phyloP scores from a whole-genome alignment of 139 green algal species.

The Ettlia oleoabundans region DNA sequence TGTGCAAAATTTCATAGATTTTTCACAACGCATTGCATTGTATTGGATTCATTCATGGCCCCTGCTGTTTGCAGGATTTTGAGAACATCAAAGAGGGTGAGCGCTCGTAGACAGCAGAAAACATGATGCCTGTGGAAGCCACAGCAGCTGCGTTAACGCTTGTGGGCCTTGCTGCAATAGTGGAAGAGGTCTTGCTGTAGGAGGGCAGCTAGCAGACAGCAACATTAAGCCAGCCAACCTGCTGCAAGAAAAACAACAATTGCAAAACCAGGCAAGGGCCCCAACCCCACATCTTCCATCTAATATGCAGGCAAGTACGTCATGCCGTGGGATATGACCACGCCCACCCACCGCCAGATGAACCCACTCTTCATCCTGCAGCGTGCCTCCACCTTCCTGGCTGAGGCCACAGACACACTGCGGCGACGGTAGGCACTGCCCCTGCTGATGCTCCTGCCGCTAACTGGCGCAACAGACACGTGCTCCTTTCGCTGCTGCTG shows the following conservation, averaged over 20 bases:
- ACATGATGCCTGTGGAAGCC: no score
- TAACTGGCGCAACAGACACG: neutral
- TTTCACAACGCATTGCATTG: no score
- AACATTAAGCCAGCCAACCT: no score
- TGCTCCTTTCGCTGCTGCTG: neutral
- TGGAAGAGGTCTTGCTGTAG: no score
- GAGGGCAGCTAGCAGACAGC: no score
- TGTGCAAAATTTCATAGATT: no score
- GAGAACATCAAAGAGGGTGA: conserved; percentile 1
- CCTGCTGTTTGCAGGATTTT: neutral
- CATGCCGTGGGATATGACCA: conserved; percentile 88
- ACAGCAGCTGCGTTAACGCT: no score
- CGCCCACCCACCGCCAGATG: conserved; percentile 73
- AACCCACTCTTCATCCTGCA: conserved; percentile 73
- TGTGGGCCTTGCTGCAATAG: no score
- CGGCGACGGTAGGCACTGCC: conserved; percentile 14
- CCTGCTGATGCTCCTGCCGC: conserved; percentile 24
- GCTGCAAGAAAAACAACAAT: no score
- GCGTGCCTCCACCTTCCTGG: conserved; percentile 53
- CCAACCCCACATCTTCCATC: conserved; percentile 45
- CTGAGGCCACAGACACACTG: conserved; percentile 66
- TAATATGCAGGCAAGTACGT: conserved; percentile 63
- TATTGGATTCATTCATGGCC: no score
- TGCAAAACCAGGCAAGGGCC: no score
- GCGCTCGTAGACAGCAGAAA: no score